Conservation (phyloP, 2,329 filamentous ascomycete genomes). For the Colletotrichum theobromicola region DNA sequence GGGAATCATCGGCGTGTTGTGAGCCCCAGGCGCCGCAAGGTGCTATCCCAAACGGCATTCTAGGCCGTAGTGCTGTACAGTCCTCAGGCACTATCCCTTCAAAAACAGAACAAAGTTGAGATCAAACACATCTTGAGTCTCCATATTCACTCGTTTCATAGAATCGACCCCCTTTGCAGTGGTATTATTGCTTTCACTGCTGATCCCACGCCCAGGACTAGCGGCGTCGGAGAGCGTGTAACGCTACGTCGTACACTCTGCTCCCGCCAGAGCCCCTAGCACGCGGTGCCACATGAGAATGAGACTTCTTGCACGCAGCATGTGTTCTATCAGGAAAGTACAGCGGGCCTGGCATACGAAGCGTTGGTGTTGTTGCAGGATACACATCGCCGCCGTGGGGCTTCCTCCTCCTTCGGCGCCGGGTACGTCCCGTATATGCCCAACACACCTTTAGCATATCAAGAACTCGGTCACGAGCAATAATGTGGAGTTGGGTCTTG, state of each 20-base stretch:
- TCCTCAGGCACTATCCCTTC: neutral
- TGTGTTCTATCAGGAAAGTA: no score
- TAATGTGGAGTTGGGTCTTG: neutral
- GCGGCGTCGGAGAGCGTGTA: neutral
- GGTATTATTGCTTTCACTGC: neutral
- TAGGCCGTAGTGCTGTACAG: rapidly evolving
- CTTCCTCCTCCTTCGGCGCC: neutral
- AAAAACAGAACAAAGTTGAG: neutral
- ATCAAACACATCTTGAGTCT: neutral
- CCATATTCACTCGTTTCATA: neutral
- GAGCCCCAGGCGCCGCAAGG: neutral
- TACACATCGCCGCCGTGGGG: neutral
- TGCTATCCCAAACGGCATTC: neutral
- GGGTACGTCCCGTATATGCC: neutral
- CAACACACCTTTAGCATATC: neutral
- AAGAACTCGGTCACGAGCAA: neutral
- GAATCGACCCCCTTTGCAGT: neutral
- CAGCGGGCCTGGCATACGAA: no score
- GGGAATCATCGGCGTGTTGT: neutral
- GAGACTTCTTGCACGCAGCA: no score
- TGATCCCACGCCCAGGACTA: neutral
- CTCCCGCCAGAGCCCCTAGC: neutral
- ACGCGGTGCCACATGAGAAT: neutral
- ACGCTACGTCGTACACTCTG: rapidly evolving
- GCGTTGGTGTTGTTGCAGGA: no score